Conservation (phyloP, 2,329 filamentous ascomycete species). For the Emergomyces orientalis region DNA sequence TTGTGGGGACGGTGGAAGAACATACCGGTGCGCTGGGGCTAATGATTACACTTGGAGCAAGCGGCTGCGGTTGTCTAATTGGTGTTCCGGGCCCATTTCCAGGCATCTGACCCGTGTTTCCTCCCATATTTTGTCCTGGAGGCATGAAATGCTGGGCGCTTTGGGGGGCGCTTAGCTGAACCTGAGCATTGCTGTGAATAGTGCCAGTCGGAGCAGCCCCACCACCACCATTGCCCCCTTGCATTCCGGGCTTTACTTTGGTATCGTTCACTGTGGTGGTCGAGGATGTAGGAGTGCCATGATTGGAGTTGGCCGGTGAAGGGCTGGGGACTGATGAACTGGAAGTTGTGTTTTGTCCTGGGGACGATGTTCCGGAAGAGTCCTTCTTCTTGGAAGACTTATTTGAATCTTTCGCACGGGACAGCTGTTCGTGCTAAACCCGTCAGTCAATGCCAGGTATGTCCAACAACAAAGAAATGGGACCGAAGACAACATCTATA, state of each 20-base stretch:
- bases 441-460: conserved; percentile 36
- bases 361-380: conserved; percentile 64
- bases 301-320: conserved; percentile 52
- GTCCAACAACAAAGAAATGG: conserved; percentile 12
- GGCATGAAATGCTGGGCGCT: conserved; percentile 32
- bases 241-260: conserved; percentile 62
- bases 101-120: conserved; percentile 26
- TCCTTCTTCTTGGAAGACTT: conserved; percentile 65
- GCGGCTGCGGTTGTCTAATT: conserved; percentile 50
- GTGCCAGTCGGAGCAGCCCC: conserved; percentile 17
- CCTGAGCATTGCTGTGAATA: conserved; percentile 20
- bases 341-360: conserved; percentile 46
- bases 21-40: conserved; percentile 87
- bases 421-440: conserved; percentile 68
- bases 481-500: not conserved
- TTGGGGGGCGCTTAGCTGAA: conserved; percentile 23
- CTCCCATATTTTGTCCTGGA: conserved; percentile 24
- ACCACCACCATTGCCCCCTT: conserved; percentile 28
- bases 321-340: conserved; percentile 31
- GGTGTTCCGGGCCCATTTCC: conserved; percentile 52
- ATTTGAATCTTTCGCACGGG: conserved; percentile 75
- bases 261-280: conserved; percentile 77
- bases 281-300: conserved; percentile 76
- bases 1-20: conserved; percentile 14
- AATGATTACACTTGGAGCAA: conserved; percentile 84